Base-by-base conservation (phyloP, 148 eudicot genomes). In the Fallopia convolvulus region DNA sequence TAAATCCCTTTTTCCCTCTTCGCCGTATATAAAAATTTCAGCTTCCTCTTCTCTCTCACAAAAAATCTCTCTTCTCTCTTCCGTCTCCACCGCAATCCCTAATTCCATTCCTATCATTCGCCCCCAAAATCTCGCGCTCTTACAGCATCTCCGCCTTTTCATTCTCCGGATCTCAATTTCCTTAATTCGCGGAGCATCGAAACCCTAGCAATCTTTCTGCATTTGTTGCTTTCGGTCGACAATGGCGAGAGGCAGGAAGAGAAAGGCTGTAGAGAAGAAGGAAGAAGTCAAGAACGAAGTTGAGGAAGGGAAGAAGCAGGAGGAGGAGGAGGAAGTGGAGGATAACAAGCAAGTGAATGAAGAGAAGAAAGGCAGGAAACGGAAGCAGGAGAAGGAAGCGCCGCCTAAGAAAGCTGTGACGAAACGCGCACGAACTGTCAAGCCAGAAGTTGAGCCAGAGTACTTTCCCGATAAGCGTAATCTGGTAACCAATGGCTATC, bases 391-490 rank as follows among this genome's bases (percentile, higher is more conserved):
- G 75, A 32, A 73, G 36, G 74, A 39, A 36, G 75, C 50, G 53
- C 33, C 55, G 20, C 53, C 50, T 10, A 73, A 73, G 75, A 73
- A 73, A 73, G 53, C 53, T 14, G 75, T 7, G 75, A 26, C 39
- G 33, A 73, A 73, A 73, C 75, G 75, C 53, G 75, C 75, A 8
- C 44, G 55, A 21, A 44, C 36, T 48, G n/a, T 33, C 52, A 87
- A 83, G 81, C 89, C 94, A 60, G 80, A 85, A 61, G 32, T 82
- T 8, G 89, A 86, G 75, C 85, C 93, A 6, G 88, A 87, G 88
- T 93, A 78, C 82, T 93, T 93, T 66, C 77, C 80, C 3, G 98
- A 93, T 39, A 79, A 86, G 88, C 93, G 98, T 23, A 90, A 91
- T 85, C 78, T 93, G 97, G 98, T 93, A 86, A 73, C 18, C 15